These are phyloP conservation scores for Willaertia magna DNA, from an alignment of 208 protist genomes.

Conservation along the genomic window DNA sequence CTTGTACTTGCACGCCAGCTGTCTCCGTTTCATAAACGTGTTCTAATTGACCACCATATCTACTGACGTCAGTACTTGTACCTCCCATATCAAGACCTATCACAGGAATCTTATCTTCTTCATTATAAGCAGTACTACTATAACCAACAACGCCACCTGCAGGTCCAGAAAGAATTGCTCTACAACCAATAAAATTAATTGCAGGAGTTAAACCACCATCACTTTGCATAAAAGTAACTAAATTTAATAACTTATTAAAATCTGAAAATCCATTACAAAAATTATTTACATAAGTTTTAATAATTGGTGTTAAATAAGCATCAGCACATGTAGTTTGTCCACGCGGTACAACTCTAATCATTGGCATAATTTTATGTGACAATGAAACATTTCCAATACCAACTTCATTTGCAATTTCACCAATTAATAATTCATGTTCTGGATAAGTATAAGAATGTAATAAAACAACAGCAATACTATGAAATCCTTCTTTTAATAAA, in stretches of 20 bases:
- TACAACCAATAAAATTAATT: conserved; percentile 65
- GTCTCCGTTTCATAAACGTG: conserved; percentile 70
- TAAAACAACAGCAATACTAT: conserved; percentile 69
- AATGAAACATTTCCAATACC: conserved; percentile 76
- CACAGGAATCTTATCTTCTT: conserved; percentile 22
- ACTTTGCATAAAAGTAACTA: conserved; percentile 67
- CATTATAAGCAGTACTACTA: conserved; percentile 47
- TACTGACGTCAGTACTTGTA: conserved; percentile 79
- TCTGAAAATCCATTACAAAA: conserved; percentile 49
- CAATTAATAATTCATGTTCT: conserved; percentile 63
- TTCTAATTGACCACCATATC: conserved; percentile 59
- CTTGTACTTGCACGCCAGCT: conserved; percentile 65
- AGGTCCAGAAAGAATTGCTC: conserved; percentile 78
- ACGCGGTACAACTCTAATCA: conserved; percentile 72
- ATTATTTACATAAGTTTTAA: conserved; percentile 55
- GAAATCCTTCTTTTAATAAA: conserved; percentile 53
- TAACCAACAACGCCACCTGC: conserved; percentile 85
- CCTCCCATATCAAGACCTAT: conserved; percentile 89
- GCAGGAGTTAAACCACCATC: conserved; percentile 77
- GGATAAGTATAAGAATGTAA: conserved; percentile 78
- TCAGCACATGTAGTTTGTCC: conserved; percentile 82
- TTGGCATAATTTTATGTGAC: conserved; percentile 70
- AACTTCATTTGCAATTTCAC: conserved; percentile 52
- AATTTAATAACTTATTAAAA: conserved; percentile 21
- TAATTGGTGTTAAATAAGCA: conserved; percentile 84